Base-by-base conservation (phyloP, 2,329 filamentous ascomycete genomes). In the Ascochyta viciae-villosae region DNA sequence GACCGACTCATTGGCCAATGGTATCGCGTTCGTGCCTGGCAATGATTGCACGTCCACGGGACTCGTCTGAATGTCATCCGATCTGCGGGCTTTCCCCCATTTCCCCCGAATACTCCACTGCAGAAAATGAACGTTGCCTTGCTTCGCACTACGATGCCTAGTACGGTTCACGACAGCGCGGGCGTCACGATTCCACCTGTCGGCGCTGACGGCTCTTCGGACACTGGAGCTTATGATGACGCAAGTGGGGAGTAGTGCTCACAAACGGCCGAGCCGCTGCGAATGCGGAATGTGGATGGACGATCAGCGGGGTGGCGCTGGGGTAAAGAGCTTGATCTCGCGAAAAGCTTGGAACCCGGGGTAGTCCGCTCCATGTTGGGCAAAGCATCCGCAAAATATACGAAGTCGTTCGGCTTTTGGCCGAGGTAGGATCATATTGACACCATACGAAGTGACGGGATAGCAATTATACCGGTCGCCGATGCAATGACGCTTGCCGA, bases 261-360 rank as follows among this genome's bases (percentile, higher is more conserved):
- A 41, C 29, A 42, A 45, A 57, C 62, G 55, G 56, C 56, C 50
- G 50, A 59, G 19, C 61, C 61, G 61, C 55, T 59, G 40, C 49
- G 37, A 22, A 53, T 49, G 31, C 40, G 51, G 52, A 24, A 54
- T 39, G 47, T 33, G 24, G 26, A 26, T 34, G 6, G 55, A 38
- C 58, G 62, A 65, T 65, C 61, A 52, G 61, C 56, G 59, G 60
- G 61, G 50, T 57, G 51, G 58, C 42, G 59, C 49, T 47, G 50
- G 46, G 50, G 53, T 44, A 53, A 19, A 45, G 47, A 43, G 58
- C 58, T 61, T 61, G 59, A 54, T 55, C 58, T 60, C 60, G 62
- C 39, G 26, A 39, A 52, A 53, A 60, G 60, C 58, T 63, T 65
- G 54, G 53, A 50, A 43, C 26, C 24, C 44, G 19, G 50, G 42